Percentiles rank a stretch among this genome's conserved stretches.
Evolutionary conservation across 83 land plant species (phyloP).

Genomic region (Thuja plicata): DNA sequence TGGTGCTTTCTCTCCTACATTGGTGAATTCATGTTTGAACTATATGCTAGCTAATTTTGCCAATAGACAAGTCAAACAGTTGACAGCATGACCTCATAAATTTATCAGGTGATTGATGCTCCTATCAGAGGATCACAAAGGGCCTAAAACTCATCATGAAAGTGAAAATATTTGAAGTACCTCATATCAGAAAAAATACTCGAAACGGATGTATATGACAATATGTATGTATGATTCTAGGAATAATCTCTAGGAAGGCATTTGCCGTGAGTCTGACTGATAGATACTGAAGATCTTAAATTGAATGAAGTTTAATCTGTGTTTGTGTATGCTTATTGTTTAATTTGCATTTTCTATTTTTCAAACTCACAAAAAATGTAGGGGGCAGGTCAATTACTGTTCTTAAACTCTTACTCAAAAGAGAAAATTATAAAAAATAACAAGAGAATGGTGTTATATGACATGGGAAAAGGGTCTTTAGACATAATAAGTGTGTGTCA

Average conservation of each 20-base stretch:
- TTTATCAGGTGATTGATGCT: background rate
- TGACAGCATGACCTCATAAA: background rate
- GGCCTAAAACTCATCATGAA: background rate
- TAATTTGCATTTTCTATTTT: no score
- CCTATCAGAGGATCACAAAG: background rate
- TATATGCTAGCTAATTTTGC: background rate
- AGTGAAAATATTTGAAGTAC: background rate
- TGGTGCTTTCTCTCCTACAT: background rate
- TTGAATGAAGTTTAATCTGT: no score
- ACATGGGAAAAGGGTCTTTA: no score
- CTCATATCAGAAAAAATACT: background rate
- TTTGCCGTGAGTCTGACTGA: background rate
- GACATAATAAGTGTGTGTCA: no score
- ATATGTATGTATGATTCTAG: no score
- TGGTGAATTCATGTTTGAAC: background rate
- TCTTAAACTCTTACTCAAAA: no score
- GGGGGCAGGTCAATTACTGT: no score
- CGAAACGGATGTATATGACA: background rate
- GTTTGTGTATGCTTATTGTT: no score
- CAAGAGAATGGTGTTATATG: no score
- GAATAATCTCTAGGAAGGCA: background rate
- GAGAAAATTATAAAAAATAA: no score
- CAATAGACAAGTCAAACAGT: background rate
- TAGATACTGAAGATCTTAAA: background rate
- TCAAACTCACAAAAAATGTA: no score